Evolutionary conservation across 139 green algal genomes (phyloP).

Genomic region (Tetradesmus lagerheimii): DNA sequence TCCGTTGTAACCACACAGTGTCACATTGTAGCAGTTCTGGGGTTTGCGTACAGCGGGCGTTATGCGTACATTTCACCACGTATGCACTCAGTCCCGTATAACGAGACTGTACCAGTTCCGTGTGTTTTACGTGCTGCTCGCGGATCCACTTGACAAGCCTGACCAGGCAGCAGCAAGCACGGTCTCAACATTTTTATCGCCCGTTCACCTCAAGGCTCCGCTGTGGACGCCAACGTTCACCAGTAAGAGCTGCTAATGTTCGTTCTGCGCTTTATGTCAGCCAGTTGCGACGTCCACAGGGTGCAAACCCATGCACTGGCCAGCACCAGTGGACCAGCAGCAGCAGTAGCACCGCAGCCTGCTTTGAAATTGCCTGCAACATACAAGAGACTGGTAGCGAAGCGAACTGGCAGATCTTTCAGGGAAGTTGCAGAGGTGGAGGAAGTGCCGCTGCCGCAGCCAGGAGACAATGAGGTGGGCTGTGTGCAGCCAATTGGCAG

Average conservation of each 20-base stretch:
- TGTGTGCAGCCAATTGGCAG: neutral
- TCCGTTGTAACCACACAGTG: neutral
- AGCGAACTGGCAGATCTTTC: constrained; percentile 56
- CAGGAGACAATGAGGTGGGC: constrained; percentile 54
- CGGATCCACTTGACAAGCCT: neutral
- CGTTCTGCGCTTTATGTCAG: neutral
- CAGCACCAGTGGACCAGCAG: neutral
- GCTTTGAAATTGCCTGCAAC: constrained; percentile 36
- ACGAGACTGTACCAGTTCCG: too few relatives aligned
- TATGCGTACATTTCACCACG: neutral
- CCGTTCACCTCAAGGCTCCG: too few relatives aligned
- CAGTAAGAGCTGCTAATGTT: neutral
- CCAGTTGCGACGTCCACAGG: neutral
- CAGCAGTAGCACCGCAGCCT: constrained; percentile 13
- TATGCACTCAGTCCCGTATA: too few relatives aligned
- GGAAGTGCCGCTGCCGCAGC: constrained; percentile 36
- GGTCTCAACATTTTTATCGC: neutral
- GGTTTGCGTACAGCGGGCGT: neutral
- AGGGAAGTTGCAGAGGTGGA: constrained; percentile 56
- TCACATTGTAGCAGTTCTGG: constrained; percentile 11
- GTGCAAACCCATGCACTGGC: neutral
- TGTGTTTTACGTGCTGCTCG: neutral
- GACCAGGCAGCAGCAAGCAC: neutral
- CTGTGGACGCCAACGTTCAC: too few relatives aligned
- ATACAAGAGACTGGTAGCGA: constrained; percentile 63